These are phyloP conservation scores for Thielaviopsis musarum DNA, from an alignment of 2,329 filamentous ascomycete species.

Conservation along the genomic window DNA sequence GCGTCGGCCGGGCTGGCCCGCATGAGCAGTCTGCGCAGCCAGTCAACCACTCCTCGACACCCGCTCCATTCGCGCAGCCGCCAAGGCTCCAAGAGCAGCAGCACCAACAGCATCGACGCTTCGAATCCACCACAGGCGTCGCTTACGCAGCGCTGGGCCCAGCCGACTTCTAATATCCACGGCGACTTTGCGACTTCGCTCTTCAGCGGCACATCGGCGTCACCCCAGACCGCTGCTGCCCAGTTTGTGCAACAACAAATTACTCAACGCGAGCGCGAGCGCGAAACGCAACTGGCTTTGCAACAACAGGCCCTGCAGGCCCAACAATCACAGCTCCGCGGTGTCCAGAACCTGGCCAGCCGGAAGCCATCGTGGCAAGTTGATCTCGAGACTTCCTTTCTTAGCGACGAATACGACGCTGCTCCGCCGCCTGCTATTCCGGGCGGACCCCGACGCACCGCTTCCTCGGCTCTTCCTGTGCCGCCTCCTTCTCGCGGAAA, in stretches of 20 bases:
- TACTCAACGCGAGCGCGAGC: not conserved
- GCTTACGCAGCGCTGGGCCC: conserved; percentile 41
- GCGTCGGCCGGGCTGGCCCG: conserved; percentile 31
- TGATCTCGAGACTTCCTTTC: conserved; percentile 32
- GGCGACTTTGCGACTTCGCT: not conserved
- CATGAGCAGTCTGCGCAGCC: conserved; percentile 45
- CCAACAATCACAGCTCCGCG: conserved; percentile 6
- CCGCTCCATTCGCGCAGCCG: conserved; percentile 36
- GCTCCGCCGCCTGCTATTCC: conserved; percentile 77
- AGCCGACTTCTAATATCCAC: not conserved
- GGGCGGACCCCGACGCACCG: conserved; percentile 48
- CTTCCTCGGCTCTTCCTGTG: conserved; percentile 12
- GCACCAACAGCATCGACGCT: conserved; percentile 49
- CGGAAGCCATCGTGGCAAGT: conserved; percentile 28
- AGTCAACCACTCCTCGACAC: conserved; percentile 23
- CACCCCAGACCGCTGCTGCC: conserved; percentile 1
- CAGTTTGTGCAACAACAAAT: conserved; percentile 8
- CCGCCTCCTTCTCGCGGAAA: not conserved
- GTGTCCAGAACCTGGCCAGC: not conserved
- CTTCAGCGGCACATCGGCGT: not conserved
- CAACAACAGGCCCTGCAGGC: not conserved
- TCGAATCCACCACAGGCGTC: conserved; percentile 30
- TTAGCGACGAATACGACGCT: conserved; percentile 47
- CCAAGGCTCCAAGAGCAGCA: conserved; percentile 60
- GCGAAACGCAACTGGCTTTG: not conserved